phyloP scores from a whole-genome alignment of 345 rosid genomes.

The Populus deltoides region DNA sequence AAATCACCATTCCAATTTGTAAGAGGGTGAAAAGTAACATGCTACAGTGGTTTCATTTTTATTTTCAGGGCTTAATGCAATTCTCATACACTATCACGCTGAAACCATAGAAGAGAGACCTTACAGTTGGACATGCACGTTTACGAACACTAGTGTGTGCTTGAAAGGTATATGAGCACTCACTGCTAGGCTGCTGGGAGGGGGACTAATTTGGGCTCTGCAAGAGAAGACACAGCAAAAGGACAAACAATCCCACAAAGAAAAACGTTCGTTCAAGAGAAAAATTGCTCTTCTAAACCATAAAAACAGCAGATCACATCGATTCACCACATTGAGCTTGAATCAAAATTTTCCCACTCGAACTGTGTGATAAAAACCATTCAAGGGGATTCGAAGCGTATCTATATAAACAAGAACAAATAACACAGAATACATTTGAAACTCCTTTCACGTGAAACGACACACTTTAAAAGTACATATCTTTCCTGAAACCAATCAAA shows the following conservation, averaged over 20 bases:
- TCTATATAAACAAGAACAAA: slow-evolving; percentile 4
- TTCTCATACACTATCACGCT: too few relatives aligned
- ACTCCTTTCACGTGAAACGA: slow-evolving; percentile 5
- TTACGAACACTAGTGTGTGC: too few relatives aligned
- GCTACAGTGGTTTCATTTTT: too few relatives aligned
- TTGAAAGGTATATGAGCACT: too few relatives aligned
- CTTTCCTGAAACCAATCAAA: slow-evolving; percentile 12
- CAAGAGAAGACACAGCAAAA: neutral
- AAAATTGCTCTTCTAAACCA: neutral
- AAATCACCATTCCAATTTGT: too few relatives aligned
- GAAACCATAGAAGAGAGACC: too few relatives aligned
- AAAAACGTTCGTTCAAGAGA: neutral
- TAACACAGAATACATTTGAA: slow-evolving; percentile 16
- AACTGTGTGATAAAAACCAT: slow-evolving; percentile 17
- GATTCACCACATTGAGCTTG: neutral
- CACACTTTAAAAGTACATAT: slow-evolving; percentile 21
- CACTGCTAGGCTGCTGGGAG: too few relatives aligned
- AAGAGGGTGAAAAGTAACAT: too few relatives aligned
- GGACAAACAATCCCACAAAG: neutral
- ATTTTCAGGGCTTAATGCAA: too few relatives aligned
- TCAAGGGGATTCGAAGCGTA: slow-evolving; percentile 7
- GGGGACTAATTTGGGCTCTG: too few relatives aligned
- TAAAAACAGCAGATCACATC: neutral
- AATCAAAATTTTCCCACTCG: slow-evolving; percentile 14
- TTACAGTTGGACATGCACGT: too few relatives aligned